phyloP scores from a whole-genome alignment of 2,329 filamentous ascomycete genomes.

The Sclerotinia nivalis region DNA sequence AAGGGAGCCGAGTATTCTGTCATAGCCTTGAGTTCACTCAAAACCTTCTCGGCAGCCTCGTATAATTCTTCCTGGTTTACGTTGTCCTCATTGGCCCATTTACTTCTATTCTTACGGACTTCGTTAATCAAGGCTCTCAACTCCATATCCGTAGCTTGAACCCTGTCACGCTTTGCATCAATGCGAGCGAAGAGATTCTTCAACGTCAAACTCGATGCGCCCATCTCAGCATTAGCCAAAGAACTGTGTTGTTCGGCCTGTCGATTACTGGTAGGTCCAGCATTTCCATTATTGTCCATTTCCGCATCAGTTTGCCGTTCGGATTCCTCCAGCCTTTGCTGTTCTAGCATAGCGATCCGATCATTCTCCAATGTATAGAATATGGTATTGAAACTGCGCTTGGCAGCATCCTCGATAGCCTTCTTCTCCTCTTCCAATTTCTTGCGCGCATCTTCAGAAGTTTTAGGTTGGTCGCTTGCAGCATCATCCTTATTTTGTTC shows the following conservation, averaged over 20 bases:
- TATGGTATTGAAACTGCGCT: constrained; percentile 86
- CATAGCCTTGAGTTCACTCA: constrained; percentile 95
- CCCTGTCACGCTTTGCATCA: constrained; percentile 86
- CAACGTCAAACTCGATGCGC: constrained; percentile 90
- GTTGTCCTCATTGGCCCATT: constrained; percentile 98
- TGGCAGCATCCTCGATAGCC: constrained; percentile 85
- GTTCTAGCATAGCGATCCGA: constrained; percentile 93
- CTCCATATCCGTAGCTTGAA: constrained; percentile 90
- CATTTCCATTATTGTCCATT: constrained; percentile 69
- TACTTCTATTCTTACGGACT: constrained; percentile 95
- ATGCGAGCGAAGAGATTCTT: constrained; percentile 97
- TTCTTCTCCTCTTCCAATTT: constrained; percentile 90
- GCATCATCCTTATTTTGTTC: constrained; percentile 54
- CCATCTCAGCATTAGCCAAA: constrained; percentile 89
- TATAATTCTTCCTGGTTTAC: constrained; percentile 98
- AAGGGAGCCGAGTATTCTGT: constrained; percentile 98
- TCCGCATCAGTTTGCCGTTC: constrained; percentile 96
- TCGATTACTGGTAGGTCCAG: constrained; percentile 51
- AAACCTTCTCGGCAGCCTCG: constrained; percentile 92
- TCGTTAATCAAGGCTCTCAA: constrained; percentile 92
- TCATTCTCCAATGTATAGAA: constrained; percentile 97
- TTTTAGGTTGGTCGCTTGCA: constrained; percentile 60
- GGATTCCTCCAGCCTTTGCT: constrained; percentile 93
- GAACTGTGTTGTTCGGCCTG: constrained; percentile 75
- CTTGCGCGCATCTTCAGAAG: constrained; percentile 86